These are phyloP conservation scores for Globisporangium viniferum DNA, from an alignment of 352 stramenopile genomes.

Conservation along the genomic window DNA sequence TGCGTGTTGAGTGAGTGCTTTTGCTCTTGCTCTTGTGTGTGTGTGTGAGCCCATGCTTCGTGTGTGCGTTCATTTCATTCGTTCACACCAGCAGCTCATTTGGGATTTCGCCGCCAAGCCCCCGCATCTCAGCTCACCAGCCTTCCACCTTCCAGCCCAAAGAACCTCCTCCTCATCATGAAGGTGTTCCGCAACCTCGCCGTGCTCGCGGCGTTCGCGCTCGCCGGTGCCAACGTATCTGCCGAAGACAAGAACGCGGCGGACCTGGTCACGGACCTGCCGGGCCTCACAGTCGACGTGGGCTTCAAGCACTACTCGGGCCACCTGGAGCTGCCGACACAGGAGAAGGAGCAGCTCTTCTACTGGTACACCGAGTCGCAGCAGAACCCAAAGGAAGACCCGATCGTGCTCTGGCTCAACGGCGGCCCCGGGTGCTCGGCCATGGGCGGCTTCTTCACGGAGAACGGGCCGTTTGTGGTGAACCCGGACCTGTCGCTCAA, in stretches of 20 bases:
- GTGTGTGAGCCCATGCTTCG: neutral
- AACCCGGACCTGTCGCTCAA: slow-evolving; percentile 47
- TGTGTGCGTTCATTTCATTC: neutral
- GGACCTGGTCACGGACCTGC: slow-evolving; percentile 47
- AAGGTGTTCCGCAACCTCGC: slow-evolving; percentile 46
- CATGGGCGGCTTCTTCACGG: slow-evolving; percentile 61
- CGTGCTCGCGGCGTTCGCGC: slow-evolving; percentile 24
- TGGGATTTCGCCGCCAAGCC: neutral
- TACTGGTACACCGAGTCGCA: slow-evolving; percentile 83
- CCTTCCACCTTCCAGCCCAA: neutral
- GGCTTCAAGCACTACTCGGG: slow-evolving; percentile 74
- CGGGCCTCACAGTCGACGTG: slow-evolving; percentile 35
- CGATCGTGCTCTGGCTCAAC: slow-evolving; percentile 83
- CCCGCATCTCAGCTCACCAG: neutral
- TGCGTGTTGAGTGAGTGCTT: neutral
- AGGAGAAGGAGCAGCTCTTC: slow-evolving; percentile 61
- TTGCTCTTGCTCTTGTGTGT: neutral
- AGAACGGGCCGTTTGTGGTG: slow-evolving; percentile 80
- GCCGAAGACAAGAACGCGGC: slow-evolving; percentile 34
- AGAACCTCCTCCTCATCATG: slow-evolving; percentile 7
- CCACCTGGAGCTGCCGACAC: slow-evolving; percentile 43
- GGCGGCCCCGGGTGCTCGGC: slow-evolving; percentile 76
- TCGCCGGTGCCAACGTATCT: slow-evolving; percentile 12
- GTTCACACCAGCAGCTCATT: slow-evolving; percentile 1
- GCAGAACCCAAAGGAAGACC: slow-evolving; percentile 44